phyloP scores from a whole-genome alignment of 1,139 yeast genomes.

The Sugiyamaella novakii region DNA sequence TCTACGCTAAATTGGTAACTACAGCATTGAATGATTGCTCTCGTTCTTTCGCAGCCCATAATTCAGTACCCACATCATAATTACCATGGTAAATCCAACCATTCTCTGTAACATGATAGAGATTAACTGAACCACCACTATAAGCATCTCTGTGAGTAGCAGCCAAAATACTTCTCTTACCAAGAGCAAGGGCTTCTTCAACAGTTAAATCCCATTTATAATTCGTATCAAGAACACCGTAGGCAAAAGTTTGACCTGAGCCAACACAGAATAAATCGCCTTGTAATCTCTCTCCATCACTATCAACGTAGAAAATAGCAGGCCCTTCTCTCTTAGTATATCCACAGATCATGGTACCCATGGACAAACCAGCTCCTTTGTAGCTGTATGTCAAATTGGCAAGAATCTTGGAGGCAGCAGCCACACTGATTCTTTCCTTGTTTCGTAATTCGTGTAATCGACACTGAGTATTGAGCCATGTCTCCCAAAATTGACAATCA shows the following conservation, averaged over 20 bases:
- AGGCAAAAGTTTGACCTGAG: slow-evolving; percentile 99
- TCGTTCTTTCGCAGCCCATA: slow-evolving; percentile 87
- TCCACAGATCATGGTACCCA: slow-evolving; percentile 99
- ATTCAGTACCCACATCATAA: slow-evolving; percentile 84
- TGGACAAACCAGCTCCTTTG: slow-evolving; percentile 97
- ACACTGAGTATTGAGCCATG: slow-evolving; percentile 97
- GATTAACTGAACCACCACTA: slow-evolving; percentile 95
- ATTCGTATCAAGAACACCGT: slow-evolving; percentile 93
- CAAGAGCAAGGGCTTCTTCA: slow-evolving; percentile 91
- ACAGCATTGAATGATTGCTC: slow-evolving; percentile 93
- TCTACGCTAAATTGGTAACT: slow-evolving; percentile 40
- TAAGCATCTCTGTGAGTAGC: slow-evolving; percentile 99
- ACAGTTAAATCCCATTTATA: slow-evolving; percentile 86
- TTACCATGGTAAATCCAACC: slow-evolving; percentile 98
- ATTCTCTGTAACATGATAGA: slow-evolving; percentile 86
- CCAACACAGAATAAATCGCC: slow-evolving; percentile 98
- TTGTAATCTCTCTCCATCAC: slow-evolving; percentile 93
- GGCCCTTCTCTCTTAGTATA: slow-evolving; percentile 95
- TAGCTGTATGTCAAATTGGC: slow-evolving; percentile 88
- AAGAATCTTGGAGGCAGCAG: slow-evolving; percentile 94
- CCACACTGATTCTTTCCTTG: slow-evolving; percentile 91
- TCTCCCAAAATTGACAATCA: slow-evolving; percentile 99
- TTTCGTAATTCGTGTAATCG: slow-evolving; percentile 92
- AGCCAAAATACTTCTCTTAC: slow-evolving; percentile 93
- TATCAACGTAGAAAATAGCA: slow-evolving; percentile 91